These are phyloP conservation scores for Aspergillus sp. DNA, from an alignment of 2,329 filamentous ascomycete genomes.

Conservation along the genomic window DNA sequence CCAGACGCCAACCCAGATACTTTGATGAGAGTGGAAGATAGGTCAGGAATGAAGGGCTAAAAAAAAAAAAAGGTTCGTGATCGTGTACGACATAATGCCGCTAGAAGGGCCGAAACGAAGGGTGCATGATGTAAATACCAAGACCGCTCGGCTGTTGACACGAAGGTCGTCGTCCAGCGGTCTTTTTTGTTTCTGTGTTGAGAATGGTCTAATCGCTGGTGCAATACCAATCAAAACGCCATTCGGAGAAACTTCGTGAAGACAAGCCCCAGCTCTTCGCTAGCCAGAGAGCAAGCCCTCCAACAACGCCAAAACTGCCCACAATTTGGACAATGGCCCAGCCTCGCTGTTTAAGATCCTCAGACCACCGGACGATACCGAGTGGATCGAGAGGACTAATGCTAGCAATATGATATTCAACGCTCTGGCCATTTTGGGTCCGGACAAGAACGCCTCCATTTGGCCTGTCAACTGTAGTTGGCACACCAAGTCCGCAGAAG, in stretches of 20 bases:
- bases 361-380: constrained; percentile 69
- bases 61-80: background rate
- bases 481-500: constrained; percentile 25
- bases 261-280: constrained; percentile 43
- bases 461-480: constrained; percentile 26
- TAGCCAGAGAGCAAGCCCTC: constrained; percentile 68
- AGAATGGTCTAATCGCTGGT: constrained; percentile 11
- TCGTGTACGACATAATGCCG: background rate
- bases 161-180: background rate
- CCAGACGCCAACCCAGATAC: background rate
- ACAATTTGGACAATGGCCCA: constrained; percentile 71
- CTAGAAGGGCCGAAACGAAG: background rate
- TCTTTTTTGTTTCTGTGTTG: background rate
- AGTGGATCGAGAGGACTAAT: constrained; percentile 71
- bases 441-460: constrained; percentile 24
- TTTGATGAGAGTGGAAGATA: background rate
- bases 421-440: constrained; percentile 23
- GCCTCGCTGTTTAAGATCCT: constrained; percentile 63
- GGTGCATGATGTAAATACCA: background rate
- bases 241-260: constrained; percentile 30
- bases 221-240: constrained; percentile 28
- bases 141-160: background rate
- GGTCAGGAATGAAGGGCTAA: too few relatives aligned
- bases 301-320: constrained; percentile 71
- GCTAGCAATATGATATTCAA: constrained; percentile 35